Evolutionary conservation across 2,329 filamentous ascomycete species (phyloP).

Genomic region (Trichoderma breve): DNA sequence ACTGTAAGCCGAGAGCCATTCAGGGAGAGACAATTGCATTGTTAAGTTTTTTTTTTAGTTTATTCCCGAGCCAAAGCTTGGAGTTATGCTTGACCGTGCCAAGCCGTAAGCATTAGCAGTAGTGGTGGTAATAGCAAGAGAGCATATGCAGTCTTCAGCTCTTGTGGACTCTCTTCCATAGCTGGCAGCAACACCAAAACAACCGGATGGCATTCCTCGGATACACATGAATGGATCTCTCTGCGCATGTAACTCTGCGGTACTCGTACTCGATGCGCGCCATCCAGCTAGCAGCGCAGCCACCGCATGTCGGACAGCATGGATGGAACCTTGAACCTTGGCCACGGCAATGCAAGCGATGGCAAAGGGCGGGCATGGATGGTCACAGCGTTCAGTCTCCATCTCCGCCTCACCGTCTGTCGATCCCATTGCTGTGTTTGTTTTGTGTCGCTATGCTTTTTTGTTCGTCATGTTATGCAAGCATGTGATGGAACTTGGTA

Average conservation of each 20-base stretch:
- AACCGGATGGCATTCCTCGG: not conserved
- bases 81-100: not conserved
- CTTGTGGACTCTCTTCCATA: not conserved
- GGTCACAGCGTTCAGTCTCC: not conserved
- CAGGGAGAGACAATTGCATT: not conserved
- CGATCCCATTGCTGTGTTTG: not conserved
- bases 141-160: not conserved
- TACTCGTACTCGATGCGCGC: not conserved
- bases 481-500: not conserved
- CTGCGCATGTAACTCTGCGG: not conserved
- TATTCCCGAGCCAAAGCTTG: not conserved
- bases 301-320: not conserved
- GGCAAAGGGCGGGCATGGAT: too few relatives aligned
- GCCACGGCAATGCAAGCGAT: not conserved
- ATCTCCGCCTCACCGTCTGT: conserved; percentile 6
- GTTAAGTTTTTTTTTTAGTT: not conserved
- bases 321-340: not conserved
- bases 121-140: not conserved
- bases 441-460: not conserved
- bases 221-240: not conserved
- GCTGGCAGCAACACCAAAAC: not conserved
- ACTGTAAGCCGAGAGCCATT: not conserved
- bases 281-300: not conserved
- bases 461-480: not conserved
- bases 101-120: not conserved